Conservation (phyloP, 345 rosid species). For the Orychophragmus violaceus region DNA sequence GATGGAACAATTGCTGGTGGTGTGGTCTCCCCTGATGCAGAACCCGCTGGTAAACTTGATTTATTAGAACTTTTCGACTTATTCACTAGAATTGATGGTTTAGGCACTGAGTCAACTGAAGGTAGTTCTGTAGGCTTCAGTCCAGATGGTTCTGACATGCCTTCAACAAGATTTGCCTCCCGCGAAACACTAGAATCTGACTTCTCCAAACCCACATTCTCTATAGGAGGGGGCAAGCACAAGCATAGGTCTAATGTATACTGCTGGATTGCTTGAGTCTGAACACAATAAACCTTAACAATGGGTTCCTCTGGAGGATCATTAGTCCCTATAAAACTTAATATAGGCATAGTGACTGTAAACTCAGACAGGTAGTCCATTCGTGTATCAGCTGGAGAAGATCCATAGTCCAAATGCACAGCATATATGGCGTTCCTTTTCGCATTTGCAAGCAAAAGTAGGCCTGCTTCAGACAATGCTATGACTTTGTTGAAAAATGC, state of each 20-base stretch:
- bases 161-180: conserved; percentile 39
- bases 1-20: conserved; percentile 27
- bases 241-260: conserved; percentile 74
- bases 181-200: conserved; percentile 41
- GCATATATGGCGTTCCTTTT: conserved; percentile 82
- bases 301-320: conserved; percentile 55
- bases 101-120: conserved; percentile 35
- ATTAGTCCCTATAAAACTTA: conserved; percentile 78
- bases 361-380: conserved; percentile 86
- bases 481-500: conserved; percentile 84
- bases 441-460: conserved; percentile 79
- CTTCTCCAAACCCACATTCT: conserved; percentile 48
- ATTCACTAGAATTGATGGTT: conserved; percentile 27
- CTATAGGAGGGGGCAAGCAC: conserved; percentile 69
- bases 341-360: conserved; percentile 85
- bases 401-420: conserved; percentile 75
- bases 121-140: conserved; percentile 35
- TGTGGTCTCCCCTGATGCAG: conserved; percentile 34
- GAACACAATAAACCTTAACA: conserved; percentile 82
- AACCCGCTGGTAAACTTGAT: conserved; percentile 28
- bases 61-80: conserved; percentile 28
- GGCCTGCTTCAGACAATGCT: conserved; percentile 61
- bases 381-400: conserved; percentile 56
- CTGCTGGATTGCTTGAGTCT: conserved; percentile 91
- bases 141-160: conserved; percentile 37